Conservation (phyloP, 352 stramenopile species). For the Phytophthora ohioensis region DNA sequence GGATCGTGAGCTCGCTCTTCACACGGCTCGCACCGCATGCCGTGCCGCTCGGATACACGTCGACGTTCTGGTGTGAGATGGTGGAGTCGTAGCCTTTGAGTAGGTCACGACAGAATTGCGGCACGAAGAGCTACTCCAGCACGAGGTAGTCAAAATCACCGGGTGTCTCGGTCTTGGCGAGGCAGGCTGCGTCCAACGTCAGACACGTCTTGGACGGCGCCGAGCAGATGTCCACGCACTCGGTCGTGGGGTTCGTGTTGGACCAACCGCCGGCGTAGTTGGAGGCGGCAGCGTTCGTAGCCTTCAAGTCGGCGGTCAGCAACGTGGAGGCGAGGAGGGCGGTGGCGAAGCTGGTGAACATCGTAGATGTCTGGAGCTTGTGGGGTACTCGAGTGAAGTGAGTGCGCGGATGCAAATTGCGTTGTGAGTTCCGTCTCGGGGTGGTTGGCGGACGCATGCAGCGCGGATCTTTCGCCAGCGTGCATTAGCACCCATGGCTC, state of each 20-base stretch:
- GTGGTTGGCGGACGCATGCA: conserved; percentile 3
- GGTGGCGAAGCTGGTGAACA: conserved; percentile 30
- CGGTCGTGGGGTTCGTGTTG: conserved; percentile 39
- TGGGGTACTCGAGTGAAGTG: conserved; percentile 24
- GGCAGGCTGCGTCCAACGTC: conserved; percentile 54
- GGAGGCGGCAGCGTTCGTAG: conserved; percentile 35
- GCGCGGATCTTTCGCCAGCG: conserved; percentile 13
- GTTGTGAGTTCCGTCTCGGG: conserved; percentile 19
- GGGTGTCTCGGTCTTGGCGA: conserved; percentile 62
- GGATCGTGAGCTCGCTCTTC: conserved; percentile 74
- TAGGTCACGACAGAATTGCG: conserved; percentile 84
- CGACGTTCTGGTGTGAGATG: conserved; percentile 82
- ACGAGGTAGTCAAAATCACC: conserved; percentile 83
- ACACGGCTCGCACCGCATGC: conserved; percentile 51
- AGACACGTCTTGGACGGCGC: conserved; percentile 65
- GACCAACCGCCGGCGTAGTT: conserved; percentile 75
- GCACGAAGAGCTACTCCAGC: conserved; percentile 81
- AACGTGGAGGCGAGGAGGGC: conserved; percentile 39
- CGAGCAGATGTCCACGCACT: conserved; percentile 84
- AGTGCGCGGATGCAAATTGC: conserved; percentile 25
- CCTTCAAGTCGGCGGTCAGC: conserved; percentile 35
- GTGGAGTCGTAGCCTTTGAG: conserved; percentile 74
- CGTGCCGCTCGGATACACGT: conserved; percentile 67
- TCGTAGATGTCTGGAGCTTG: conserved; percentile 8
- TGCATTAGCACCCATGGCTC: conserved; percentile 17